Base-by-base conservation (phyloP, 305 asterid genomes). In the Rubia balearica region DNA sequence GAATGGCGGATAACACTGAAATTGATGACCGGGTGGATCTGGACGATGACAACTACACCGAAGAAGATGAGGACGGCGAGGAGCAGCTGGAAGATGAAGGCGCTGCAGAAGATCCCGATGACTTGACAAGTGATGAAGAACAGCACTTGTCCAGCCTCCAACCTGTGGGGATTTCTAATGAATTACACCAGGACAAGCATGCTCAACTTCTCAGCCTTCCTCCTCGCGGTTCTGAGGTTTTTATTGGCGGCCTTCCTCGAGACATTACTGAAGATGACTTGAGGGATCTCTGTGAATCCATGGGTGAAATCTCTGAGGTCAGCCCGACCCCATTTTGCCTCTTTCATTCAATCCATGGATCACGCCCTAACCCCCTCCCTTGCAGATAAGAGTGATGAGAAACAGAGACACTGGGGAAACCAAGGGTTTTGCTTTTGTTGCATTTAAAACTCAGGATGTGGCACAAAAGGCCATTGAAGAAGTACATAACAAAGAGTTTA, bases 341-440 rank as follows among this genome's bases (percentile, higher is more conserved):
- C 57, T 51, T 51, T 16, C 21, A 51, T 16, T 49, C 21, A 5
- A 16, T 17, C 57, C 57, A 5, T 17, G 3, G 8, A 51, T 17
- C 8, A 16, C 22, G 2, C 8, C 2, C 22, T 51, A 19, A 42
- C 46, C 9, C 46, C 46, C n/a, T 38, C 77, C 41, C 69, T 83
- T 73, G 81, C 97, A 92, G 98, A 76, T 92, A 70, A 86, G 96
- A 76, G 81, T 92, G 62, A 77, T 90, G 94, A 89, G 84, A 80
- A 92, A 92, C 79, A 86, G 87, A 82, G 97, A 89, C 80, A 92
- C 97, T 67, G 97, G 97, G 69, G 97, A 92, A 86, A 86, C 94
- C 83, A 92, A 90, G 83, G 98, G 98, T 62, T 90, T 90, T 82
- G 96, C 98, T 72, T 92, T 92, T 85, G 98, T 90, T 65, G 96